Evolutionary conservation across 2,329 filamentous ascomycete genomes (phyloP), one percentile per base, ranked within the genome.

Genomic region (Colletotrichum sp.): DNA sequence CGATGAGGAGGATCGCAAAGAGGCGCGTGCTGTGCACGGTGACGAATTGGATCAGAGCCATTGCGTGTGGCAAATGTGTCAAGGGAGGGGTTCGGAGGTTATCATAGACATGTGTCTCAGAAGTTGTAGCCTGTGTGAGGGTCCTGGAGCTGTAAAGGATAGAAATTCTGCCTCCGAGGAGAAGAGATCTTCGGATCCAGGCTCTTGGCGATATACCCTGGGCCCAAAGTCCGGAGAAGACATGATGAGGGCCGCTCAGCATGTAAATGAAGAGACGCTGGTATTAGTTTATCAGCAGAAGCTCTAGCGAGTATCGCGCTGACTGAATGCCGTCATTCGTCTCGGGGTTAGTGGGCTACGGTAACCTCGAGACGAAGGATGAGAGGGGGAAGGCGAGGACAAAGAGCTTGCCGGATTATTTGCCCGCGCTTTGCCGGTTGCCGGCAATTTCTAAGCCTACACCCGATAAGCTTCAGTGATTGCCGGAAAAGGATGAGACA

Each of bases 1-100:
- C 76, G 22, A 62, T 9, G 32, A 78, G n/a, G 27, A 78, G 16
- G 6, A 79, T 13, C 2, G 58, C 66, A 15, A 39, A 18, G 13
- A 71, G 48, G 22, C n/a, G 34, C 39, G 58, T 76, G 64, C 30
- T 43, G 28, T 66, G 58, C 18, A 34, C 34, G 36, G 62, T 34
- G 52, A 68, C n/a, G 18, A 72, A 15, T 28, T 55, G 28, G 25
- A 56, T 7, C 39, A 60, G 48, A 15, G 70, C 60, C 64, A 67
- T 66, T 61, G 16, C 27, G 18, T n/a, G 58, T n/a, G 28, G 34
- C 36, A 68, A 16, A 27, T 30, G 34, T 36, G 22, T 27, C 27
- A 36, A 15, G 32, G 32, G n/a, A 43, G 61, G 22, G 34, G 30
- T 64, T 64, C 32, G 61, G 34, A 25, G 12, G 34, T 64, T 22